Percentiles rank a stretch among this genome's conserved stretches.
These are phyloP conservation scores for Phytophthora brassicae DNA, from an alignment of 352 stramenopile genomes.

Conservation along the genomic window DNA sequence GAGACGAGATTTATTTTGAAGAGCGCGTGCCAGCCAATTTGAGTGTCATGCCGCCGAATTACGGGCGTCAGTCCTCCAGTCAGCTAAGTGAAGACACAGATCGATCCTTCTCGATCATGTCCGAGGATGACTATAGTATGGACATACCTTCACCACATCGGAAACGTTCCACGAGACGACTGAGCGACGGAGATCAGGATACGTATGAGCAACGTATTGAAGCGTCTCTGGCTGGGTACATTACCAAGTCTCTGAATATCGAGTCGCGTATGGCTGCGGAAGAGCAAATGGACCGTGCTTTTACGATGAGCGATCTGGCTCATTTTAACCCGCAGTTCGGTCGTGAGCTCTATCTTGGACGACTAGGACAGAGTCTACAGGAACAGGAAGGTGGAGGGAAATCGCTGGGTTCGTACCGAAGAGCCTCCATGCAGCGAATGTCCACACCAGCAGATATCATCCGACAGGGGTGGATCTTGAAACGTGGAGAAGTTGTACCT, in stretches of 20 bases:
- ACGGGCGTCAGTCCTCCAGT: slow-evolving; percentile 34
- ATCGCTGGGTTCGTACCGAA: slow-evolving; percentile 67
- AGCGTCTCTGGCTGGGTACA: slow-evolving; percentile 54
- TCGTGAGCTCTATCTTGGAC: slow-evolving; percentile 66
- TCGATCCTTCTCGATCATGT: slow-evolving; percentile 61
- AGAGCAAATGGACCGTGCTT: slow-evolving; percentile 34
- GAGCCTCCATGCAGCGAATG: slow-evolving; percentile 61
- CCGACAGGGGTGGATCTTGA: slow-evolving; percentile 77
- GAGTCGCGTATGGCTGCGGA: slow-evolving; percentile 36
- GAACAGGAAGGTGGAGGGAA: slow-evolving; percentile 58
- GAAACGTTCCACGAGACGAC: slow-evolving; percentile 31
- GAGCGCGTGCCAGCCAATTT: slow-evolving; percentile 25
- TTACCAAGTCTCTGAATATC: slow-evolving; percentile 52
- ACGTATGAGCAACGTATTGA: slow-evolving; percentile 75
- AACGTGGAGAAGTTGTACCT: slow-evolving; percentile 72
- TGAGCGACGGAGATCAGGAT: slow-evolving; percentile 47
- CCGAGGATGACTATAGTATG: slow-evolving; percentile 49
- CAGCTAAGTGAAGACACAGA: slow-evolving; percentile 68
- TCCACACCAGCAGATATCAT: slow-evolving; percentile 44
- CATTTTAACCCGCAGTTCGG: slow-evolving; percentile 75
- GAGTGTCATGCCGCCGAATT: slow-evolving; percentile 13
- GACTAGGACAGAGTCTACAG: slow-evolving; percentile 60
- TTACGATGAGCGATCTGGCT: slow-evolving; percentile 65
- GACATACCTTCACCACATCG: slow-evolving; percentile 28
- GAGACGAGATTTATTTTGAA: slow-evolving; percentile 34